These are phyloP conservation scores for Rhizoctonia solani DNA, from an alignment of 1,284 basidiomycete species.

Conservation along the genomic window DNA sequence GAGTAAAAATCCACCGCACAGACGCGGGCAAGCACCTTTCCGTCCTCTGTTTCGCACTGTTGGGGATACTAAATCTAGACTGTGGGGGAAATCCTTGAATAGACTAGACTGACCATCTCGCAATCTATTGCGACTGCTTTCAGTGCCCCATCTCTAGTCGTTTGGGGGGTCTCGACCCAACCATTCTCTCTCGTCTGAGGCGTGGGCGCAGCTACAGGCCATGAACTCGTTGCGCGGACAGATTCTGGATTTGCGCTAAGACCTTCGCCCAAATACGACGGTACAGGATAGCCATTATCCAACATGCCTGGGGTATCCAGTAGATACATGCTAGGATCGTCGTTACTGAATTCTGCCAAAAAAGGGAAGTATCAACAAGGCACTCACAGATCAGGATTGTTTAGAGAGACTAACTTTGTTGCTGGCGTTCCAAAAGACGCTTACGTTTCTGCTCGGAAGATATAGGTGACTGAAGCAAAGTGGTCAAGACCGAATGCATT, in stretches of 20 bases:
- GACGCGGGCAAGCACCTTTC: conserved; percentile 83
- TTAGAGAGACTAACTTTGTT: conserved; percentile 53
- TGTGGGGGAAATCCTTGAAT: neutral
- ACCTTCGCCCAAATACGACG: conserved; percentile 73
- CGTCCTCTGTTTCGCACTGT: conserved; percentile 83
- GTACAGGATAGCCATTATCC: conserved; percentile 86
- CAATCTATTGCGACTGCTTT: conserved; percentile 69
- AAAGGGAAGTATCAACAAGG: conserved; percentile 4
- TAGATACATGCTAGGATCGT: conserved; percentile 60
- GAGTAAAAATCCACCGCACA: conserved; percentile 78
- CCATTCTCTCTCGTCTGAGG: conserved; percentile 52
- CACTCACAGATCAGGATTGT: conserved; percentile 1
- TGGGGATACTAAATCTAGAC: neutral
- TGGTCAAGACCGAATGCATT: conserved; percentile 82
- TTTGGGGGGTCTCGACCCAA: conserved; percentile 71
- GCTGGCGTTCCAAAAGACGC: conserved; percentile 57
- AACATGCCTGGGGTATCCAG: conserved; percentile 79
- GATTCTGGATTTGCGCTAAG: conserved; percentile 25
- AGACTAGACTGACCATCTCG: conserved; percentile 74
- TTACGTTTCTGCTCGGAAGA: conserved; percentile 77
- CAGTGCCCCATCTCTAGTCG: conserved; percentile 39
- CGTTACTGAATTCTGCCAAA: conserved; percentile 31
- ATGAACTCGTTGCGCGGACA: conserved; percentile 9
- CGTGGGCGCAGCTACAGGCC: conserved; percentile 27
- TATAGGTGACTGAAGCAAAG: conserved; percentile 80